Conservation (phyloP, 2,329 filamentous ascomycete species). For the Penicillium sp. region DNA sequence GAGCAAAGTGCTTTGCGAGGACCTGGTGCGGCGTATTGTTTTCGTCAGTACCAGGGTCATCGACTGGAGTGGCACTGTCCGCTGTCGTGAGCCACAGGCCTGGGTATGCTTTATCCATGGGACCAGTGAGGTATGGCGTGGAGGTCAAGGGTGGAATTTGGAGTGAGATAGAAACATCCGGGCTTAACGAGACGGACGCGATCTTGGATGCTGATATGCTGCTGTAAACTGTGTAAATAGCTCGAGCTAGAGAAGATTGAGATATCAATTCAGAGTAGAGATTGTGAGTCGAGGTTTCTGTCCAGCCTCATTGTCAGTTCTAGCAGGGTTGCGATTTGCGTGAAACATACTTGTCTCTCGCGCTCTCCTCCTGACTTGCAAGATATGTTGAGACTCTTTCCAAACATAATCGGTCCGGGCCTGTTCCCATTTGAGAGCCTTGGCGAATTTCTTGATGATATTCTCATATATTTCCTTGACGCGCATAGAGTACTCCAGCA, state of each 20-base stretch:
- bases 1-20: constrained; percentile 80
- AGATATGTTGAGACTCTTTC: constrained; percentile 81
- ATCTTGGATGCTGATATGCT: constrained; percentile 82
- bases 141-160: constrained; percentile 65
- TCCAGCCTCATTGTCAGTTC: constrained; percentile 15
- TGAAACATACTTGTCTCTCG: constrained; percentile 55
- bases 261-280: constrained; percentile 49
- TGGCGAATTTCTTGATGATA: constrained; percentile 88
- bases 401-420: constrained; percentile 86
- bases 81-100: constrained; percentile 87
- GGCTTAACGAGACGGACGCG: constrained; percentile 75
- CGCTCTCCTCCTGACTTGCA: constrained; percentile 77
- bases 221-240: constrained; percentile 77
- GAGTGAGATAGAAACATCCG: constrained; percentile 58
- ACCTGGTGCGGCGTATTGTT: constrained; percentile 54
- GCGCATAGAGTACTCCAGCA: constrained; percentile 69
- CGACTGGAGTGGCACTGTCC: constrained; percentile 71
- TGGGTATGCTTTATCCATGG: constrained; percentile 66
- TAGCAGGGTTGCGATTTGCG: not conserved
- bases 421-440: constrained; percentile 89
- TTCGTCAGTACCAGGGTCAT: constrained; percentile 60
- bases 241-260: constrained; percentile 75
- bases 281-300: constrained; percentile 37
- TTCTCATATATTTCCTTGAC: constrained; percentile 83
- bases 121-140: constrained; percentile 68